These are phyloP conservation scores for Dactylellina leptospora DNA, from an alignment of 2,329 filamentous ascomycete genomes.

Conservation along the genomic window DNA sequence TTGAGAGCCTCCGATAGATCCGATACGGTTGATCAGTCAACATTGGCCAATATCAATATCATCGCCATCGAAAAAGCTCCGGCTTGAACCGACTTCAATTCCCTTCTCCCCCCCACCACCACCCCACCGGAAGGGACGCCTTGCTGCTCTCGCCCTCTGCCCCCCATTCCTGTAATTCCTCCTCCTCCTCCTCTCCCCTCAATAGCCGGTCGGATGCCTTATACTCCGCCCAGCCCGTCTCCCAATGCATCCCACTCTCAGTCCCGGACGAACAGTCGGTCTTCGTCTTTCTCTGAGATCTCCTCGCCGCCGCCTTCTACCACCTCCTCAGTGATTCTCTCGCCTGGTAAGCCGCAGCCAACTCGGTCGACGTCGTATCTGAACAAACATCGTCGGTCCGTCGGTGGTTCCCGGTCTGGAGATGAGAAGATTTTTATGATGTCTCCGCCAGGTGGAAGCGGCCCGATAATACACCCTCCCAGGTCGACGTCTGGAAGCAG, in stretches of 20 bases:
- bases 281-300: conserved; percentile 60
- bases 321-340: conserved; percentile 49
- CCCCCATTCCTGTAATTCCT: not conserved
- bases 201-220: conserved; percentile 71
- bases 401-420: conserved; percentile 23
- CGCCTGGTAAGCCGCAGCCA: conserved; percentile 61
- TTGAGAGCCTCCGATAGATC: not conserved
- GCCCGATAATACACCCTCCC: conserved; percentile 60
- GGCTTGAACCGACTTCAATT: not conserved
- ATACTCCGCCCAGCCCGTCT: conserved; percentile 74
- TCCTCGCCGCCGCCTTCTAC: conserved; percentile 51
- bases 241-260: conserved; percentile 55
- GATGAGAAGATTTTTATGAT: conserved; percentile 58
- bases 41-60: too few relatives aligned
- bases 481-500: conserved; percentile 64
- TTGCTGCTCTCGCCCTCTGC: not conserved
- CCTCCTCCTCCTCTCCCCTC: conserved; percentile 10
- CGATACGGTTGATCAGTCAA: conserved; percentile 13
- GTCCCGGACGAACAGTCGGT: conserved; percentile 60
- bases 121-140: conserved; percentile 25
- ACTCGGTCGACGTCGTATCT: conserved; percentile 73
- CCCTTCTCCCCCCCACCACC: not conserved
- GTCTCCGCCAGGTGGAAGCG: conserved; percentile 53
- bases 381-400: conserved; percentile 70
- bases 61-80: not conserved